A percentile compares a stretch with the other conserved stretches of the same genome.
Evolutionary conservation across 177 flowering plant genomes (phyloP).

Genomic region (Tripterygium wilfordii): DNA sequence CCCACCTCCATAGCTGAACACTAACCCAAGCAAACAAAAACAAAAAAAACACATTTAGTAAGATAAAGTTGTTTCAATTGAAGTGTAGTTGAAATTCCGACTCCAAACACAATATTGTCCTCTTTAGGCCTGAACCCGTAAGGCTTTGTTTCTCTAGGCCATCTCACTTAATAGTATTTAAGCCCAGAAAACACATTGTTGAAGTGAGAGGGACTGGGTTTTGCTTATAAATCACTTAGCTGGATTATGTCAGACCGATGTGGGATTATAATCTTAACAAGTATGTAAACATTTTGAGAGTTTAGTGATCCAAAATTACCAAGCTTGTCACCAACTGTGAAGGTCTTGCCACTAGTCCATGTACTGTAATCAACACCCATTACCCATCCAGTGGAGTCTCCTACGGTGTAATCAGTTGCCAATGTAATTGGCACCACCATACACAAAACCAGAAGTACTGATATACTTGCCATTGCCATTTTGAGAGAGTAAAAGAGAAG

Average conservation of each 20-base stretch:
- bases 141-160: neutral
- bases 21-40: constrained; percentile 17
- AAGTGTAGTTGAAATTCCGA: neutral
- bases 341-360: constrained; percentile 52
- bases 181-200: too few species aligned
- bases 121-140: neutral
- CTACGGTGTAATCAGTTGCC: constrained; percentile 59
- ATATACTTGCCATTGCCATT: too few species aligned
- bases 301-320: constrained; percentile 18
- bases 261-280: neutral
- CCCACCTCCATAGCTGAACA: constrained; percentile 55
- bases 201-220: too few species aligned
- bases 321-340: constrained; percentile 51
- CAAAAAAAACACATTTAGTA: neutral
- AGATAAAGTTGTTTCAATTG: neutral
- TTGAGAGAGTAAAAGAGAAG: too few species aligned
- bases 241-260: too few species aligned
- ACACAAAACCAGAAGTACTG: too few species aligned
- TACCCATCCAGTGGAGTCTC: constrained; percentile 56
- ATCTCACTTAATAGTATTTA: neutral
- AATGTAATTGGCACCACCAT: too few species aligned
- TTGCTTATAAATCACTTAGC: too few species aligned
- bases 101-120: too few species aligned
- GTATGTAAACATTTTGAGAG: too few species aligned
- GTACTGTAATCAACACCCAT: constrained; percentile 38